Evolutionary conservation across 192 early-diverging fungal genomes (phyloP), one percentile per base, ranked within the genome.

Genomic region (Gaertneriomyces sp.): DNA sequence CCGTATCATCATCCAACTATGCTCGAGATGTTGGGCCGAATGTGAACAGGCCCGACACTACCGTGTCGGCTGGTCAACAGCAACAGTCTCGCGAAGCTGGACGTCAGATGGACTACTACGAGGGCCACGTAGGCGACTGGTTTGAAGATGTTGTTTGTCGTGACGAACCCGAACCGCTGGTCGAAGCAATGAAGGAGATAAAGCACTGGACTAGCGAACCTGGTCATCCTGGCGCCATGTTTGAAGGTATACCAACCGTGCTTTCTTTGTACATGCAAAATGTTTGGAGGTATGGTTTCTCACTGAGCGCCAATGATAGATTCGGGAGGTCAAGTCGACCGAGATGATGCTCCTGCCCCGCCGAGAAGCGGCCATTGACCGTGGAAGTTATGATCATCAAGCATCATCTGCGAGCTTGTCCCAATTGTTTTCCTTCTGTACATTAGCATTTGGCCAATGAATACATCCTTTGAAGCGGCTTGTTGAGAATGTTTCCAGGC

Each of bases 191-290:
- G 14, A 60, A 4, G 16, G 25, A 17, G 4, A n/a, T n/a, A 16
- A 43, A 60, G 45, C 11, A 47, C 16, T 12, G 59, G 42, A 47
- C 59, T 14, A 60, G 41, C 7, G 59, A 60, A n/a, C 16, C 41
- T 47, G 59, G 59, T 44, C 59, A 60, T 25, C 14, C 33, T 42
- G 59, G 59, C 14, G 59, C 59, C 10, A 33, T 60, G 41, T 60
- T 60, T 47, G 59, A 60, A 60, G 59, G 59, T 60, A 60, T 45
- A 43, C 45, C 11, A 14, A 7, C 3, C 45, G 11, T 11, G 17
- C 20, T 2, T 11, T 56, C 17, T 20, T 56, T 56, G 12, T 20
- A 3, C 1, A n/a, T n/a, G 17, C 17, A 17, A 0, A 17, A 49
- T 49, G 47, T 51, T 20, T 51, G n/a, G 0, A n/a, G 49, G 5